Percentiles rank a stretch among this genome's conserved stretches.
phyloP scores from a whole-genome alignment of 2,329 filamentous ascomycete species.

The Hypoxylon sp. region DNA sequence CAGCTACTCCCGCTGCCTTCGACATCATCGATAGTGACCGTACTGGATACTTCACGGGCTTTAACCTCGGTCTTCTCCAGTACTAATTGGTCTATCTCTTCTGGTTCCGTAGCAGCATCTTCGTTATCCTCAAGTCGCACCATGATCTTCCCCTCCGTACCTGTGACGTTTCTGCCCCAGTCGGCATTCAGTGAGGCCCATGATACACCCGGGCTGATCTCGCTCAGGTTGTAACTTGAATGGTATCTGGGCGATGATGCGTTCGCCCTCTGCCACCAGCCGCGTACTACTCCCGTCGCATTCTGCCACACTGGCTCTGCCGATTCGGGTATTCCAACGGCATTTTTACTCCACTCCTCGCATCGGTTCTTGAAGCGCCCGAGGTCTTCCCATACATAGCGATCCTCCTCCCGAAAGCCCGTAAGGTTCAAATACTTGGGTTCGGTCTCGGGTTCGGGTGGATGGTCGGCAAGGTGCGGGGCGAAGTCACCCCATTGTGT shows the following conservation, averaged over 20 bases:
- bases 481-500: slow-evolving; percentile 74
- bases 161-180: slow-evolving; percentile 87
- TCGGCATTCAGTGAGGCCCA: slow-evolving; percentile 73
- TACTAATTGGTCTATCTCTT: slow-evolving; percentile 56
- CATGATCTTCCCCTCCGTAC: slow-evolving; percentile 76
- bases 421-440: slow-evolving; percentile 77
- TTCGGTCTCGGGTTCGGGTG: slow-evolving; percentile 47
- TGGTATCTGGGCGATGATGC: slow-evolving; percentile 63
- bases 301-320: slow-evolving; percentile 78
- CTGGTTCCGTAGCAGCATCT: slow-evolving; percentile 60
- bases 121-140: slow-evolving; percentile 75
- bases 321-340: slow-evolving; percentile 60
- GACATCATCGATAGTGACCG: slow-evolving; percentile 80
- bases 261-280: slow-evolving; percentile 78
- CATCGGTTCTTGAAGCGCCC: slow-evolving; percentile 75
- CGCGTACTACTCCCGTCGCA: slow-evolving; percentile 81
- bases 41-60: slow-evolving; percentile 78
- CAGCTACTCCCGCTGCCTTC: slow-evolving; percentile 79
- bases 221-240: slow-evolving; percentile 73
- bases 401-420: slow-evolving; percentile 81
- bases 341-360: slow-evolving; percentile 71
- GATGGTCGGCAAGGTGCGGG: slow-evolving; percentile 57
- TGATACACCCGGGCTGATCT: slow-evolving; percentile 74
- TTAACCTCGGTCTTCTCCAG: slow-evolving; percentile 63
- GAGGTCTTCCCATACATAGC: slow-evolving; percentile 84